Evolutionary conservation across 1,284 basidiomycete genomes (phyloP), one percentile per base, ranked within the genome.

Genomic region (Boletus chippewaensis): DNA sequence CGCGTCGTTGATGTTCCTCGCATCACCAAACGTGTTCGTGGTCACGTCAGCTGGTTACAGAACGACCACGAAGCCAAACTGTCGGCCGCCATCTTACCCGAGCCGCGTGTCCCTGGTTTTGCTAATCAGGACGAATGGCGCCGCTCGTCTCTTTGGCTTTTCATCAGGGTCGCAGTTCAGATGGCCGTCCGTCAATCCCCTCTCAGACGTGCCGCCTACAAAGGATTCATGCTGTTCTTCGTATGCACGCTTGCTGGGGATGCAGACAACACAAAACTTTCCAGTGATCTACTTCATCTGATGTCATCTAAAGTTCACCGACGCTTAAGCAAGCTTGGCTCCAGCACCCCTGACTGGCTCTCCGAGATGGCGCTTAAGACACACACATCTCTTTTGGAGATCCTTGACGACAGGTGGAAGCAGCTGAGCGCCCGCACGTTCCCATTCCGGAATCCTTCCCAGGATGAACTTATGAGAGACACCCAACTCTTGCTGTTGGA

Each of bases 241-340:
- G 7, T 42, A 13, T 42, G 40, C 26, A 42, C 9, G 0, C 24
- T 42, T 8, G 26, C 26, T 12, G 4, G 6, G 10, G 6, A 42
- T 10, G 3, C 48, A 58, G 2, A 62, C 59, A 6, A n/a, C 61
- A 11, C 29, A 2, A 38, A 51, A 5, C 50, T 70, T 6, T 45
- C 63, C 1, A 68, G 57, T 41, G 65, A 72, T 39, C 48, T 70
- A 1, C 58, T 74, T 13, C 52, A 56, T 24, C 52, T n/a, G 31
- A 52, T 58, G 34, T 58, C 53, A 4, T 32, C 55, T 8, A 74
- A 74, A 29, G 18, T 18, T 13, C 16, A 16, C n/a, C 24, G 16
- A 29, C 40, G 40, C 16, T 42, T 42, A 4, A 42, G 16, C n/a
- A 42, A n/a, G n/a, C n/a, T n/a, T 13, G 28, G 28, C 16, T 5